Percentiles rank a stretch among this genome's conserved stretches.
Conservation (phyloP, 2,329 filamentous ascomycete genomes). For the Thelonectria blattea region DNA sequence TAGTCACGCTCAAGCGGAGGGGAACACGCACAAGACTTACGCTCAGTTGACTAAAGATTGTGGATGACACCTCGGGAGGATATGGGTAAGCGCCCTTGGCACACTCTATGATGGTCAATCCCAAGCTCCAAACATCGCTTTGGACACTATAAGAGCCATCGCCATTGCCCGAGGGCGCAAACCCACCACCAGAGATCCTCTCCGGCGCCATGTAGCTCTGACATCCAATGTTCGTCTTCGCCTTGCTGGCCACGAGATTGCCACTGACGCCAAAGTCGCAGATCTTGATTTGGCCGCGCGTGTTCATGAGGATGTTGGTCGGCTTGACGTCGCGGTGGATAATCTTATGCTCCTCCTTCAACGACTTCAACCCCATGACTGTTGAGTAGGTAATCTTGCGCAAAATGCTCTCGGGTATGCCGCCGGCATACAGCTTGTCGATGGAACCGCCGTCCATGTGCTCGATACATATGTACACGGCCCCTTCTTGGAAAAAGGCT, state of each 20-base stretch:
- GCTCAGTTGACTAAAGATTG: constrained; percentile 96
- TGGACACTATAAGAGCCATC: constrained; percentile 96
- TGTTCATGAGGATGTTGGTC: constrained; percentile 96
- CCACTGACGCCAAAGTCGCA: constrained; percentile 98
- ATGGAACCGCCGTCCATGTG: constrained; percentile 99
- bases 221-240: constrained; percentile 98
- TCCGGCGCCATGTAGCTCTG: constrained; percentile 99
- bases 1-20: constrained; percentile 9
- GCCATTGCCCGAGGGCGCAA: constrained; percentile 70
- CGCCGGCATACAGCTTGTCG: constrained; percentile 91
- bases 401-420: constrained; percentile 86
- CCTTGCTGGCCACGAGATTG: constrained; percentile 95
- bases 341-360: constrained; percentile 99
- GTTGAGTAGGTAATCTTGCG: constrained; percentile 91
- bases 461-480: constrained; percentile 99
- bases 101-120: constrained; percentile 93
- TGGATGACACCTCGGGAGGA: constrained; percentile 95
- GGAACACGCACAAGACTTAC: constrained; percentile 68
- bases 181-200: constrained; percentile 85
- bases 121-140: constrained; percentile 97
- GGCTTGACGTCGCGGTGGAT: constrained; percentile 99
- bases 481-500: constrained; percentile 97
- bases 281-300: constrained; percentile 90
- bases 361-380: constrained; percentile 85
- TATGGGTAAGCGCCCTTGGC: constrained; percentile 95